These are phyloP conservation scores for Ceratobasidium sp. DNA, from an alignment of 1,284 basidiomycete species.

Conservation along the genomic window DNA sequence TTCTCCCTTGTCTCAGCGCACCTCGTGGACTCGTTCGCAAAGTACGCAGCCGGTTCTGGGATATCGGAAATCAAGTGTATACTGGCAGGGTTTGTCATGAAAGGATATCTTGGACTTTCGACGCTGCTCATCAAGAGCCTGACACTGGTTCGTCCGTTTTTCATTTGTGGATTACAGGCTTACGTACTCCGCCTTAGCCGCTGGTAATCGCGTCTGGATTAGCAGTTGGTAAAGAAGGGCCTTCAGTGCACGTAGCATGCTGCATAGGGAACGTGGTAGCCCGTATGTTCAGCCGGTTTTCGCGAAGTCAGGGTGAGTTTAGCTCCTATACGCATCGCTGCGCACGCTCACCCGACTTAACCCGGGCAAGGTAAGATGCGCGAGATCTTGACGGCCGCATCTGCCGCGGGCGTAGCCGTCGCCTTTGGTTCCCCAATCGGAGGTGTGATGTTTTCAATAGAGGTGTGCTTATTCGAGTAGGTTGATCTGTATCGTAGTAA, in stretches of 20 bases:
- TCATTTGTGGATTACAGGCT: background rate
- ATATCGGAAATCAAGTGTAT: constrained; percentile 99
- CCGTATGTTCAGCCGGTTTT: constrained; percentile 82
- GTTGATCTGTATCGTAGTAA: background rate
- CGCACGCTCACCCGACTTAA: background rate
- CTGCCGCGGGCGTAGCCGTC: constrained; percentile 96
- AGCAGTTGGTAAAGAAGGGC: constrained; percentile 98
- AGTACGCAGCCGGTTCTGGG: constrained; percentile 96
- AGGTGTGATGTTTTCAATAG: constrained; percentile 88
- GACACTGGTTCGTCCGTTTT: constrained; percentile 75
- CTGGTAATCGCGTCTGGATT: constrained; percentile 97
- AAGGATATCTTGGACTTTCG: constrained; percentile 89
- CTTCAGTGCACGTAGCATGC: constrained; percentile 97
- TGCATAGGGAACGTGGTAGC: constrained; percentile 92
- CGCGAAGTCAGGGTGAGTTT: constrained; percentile 82
- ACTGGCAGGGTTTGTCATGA: constrained; percentile 95
- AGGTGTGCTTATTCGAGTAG: constrained; percentile 53
- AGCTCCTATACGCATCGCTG: background rate
- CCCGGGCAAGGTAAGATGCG: constrained; percentile 83
- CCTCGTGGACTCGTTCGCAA: constrained; percentile 88
- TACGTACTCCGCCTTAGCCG: too few species aligned
- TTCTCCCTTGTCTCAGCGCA: constrained; percentile 89
- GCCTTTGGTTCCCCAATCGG: constrained; percentile 98
- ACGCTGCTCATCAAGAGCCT: constrained; percentile 93
- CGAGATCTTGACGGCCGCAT: constrained; percentile 94